Percentiles rank a stretch among this genome's conserved stretches.
These are phyloP conservation scores for Pichia californica DNA, from an alignment of 805 yeast species.

Conservation along the genomic window DNA sequence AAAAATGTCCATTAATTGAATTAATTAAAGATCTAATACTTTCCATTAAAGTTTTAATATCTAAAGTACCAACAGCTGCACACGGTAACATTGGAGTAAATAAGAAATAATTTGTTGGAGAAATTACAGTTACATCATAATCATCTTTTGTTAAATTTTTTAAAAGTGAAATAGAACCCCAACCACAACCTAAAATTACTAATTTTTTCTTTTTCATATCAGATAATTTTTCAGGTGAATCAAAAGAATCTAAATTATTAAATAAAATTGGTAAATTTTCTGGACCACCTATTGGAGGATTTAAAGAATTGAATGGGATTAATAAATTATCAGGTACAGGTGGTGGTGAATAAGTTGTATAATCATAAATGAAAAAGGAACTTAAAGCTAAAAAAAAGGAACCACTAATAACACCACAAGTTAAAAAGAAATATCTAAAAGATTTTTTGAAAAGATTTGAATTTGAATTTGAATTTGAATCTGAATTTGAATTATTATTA, in stretches of 20 bases:
- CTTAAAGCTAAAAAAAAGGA: constrained; percentile 36
- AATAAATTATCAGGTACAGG: constrained; percentile 37
- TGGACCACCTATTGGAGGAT: constrained; percentile 61
- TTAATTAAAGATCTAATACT: constrained; percentile 85
- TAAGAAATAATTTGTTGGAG: constrained; percentile 91
- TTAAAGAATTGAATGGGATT: constrained; percentile 46
- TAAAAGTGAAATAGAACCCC: constrained; percentile 87
- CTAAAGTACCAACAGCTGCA: constrained; percentile 91
- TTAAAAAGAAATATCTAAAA: constrained; percentile 29
- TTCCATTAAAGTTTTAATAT: constrained; percentile 84
- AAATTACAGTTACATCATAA: constrained; percentile 82
- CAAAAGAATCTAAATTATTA: constrained; percentile 51
- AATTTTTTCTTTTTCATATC: constrained; percentile 61
- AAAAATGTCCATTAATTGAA: constrained; percentile 67
- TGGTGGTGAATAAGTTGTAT: constrained; percentile 51
- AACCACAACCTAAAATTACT: constrained; percentile 83
- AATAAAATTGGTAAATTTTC: constrained; percentile 60
- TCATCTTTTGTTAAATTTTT: constrained; percentile 77
- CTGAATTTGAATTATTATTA: too few species aligned
- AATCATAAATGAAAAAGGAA: constrained; percentile 57
- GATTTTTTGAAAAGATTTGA: constrained; percentile 26
- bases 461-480: too few species aligned
- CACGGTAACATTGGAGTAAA: constrained; percentile 94
- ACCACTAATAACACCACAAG: constrained; percentile 39
- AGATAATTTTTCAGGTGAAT: constrained; percentile 37